These are phyloP conservation scores for Pharus latifolius DNA, from an alignment of 176 grass and related monocot species.

Conservation along the genomic window DNA sequence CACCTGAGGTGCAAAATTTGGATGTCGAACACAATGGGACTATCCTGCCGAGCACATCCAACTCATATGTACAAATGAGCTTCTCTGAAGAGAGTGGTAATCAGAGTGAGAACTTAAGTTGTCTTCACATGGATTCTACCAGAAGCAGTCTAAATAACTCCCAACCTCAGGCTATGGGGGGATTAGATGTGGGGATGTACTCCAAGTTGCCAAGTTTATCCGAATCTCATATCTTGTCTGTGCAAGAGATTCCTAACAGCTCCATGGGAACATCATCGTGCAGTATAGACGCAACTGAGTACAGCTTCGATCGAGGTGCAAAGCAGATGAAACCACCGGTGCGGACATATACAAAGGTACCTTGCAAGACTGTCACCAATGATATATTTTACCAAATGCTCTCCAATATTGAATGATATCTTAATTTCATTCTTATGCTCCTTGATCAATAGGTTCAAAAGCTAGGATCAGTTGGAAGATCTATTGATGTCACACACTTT, in stretches of 20 bases:
- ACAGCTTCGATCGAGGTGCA: slow-evolving; percentile 35
- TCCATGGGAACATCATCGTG: slow-evolving; percentile 61
- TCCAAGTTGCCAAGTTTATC: slow-evolving; percentile 36
- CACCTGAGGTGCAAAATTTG: slow-evolving; percentile 51
- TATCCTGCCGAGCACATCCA: slow-evolving; percentile 45
- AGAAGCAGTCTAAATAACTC: slow-evolving; percentile 21
- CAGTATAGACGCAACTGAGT: slow-evolving; percentile 54
- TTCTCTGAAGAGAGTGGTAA: slow-evolving; percentile 47
- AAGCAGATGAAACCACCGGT: slow-evolving; percentile 56
- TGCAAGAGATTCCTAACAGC: slow-evolving; percentile 46
- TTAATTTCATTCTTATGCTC: neutral
- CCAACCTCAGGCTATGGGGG: slow-evolving; percentile 15
- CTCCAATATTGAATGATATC: neutral
- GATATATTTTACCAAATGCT: neutral
- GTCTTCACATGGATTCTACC: slow-evolving; percentile 32
- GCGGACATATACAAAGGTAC: slow-evolving; percentile 93
- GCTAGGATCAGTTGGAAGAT: slow-evolving; percentile 89
- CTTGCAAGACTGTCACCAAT: neutral
- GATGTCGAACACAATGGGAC: slow-evolving; percentile 29
- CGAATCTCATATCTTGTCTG: slow-evolving; percentile 34
- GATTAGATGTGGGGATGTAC: slow-evolving; percentile 30
- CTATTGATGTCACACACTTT: slow-evolving; percentile 87
- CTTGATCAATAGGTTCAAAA: slow-evolving; percentile 67
- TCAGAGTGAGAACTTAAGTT: slow-evolving; percentile 28
- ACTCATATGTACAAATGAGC: slow-evolving; percentile 53